Conservation (phyloP, 2,329 filamentous ascomycete species). For the Elsinoe ampelina region DNA sequence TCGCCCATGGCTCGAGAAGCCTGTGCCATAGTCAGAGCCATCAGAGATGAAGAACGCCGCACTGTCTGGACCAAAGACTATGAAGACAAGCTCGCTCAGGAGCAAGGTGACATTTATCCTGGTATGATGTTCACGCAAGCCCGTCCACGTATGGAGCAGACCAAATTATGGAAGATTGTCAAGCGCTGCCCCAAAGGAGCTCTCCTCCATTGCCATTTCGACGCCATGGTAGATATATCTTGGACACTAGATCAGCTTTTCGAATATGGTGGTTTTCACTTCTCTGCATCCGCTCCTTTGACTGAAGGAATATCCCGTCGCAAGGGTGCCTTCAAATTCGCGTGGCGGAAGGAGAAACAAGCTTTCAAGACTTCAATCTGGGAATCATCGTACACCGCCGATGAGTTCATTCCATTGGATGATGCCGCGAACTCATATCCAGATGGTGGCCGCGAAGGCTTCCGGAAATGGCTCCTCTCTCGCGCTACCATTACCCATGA, state of each 20-base stretch:
- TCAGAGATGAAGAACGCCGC: constrained; percentile 66
- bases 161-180: constrained; percentile 76
- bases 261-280: constrained; percentile 62
- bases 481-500: constrained; percentile 62
- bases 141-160: constrained; percentile 76
- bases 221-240: constrained; percentile 83
- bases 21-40: constrained; percentile 67
- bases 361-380: constrained; percentile 49
- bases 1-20: constrained; percentile 72
- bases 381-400: constrained; percentile 52
- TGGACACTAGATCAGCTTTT: constrained; percentile 67
- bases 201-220: constrained; percentile 76
- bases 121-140: constrained; percentile 91
- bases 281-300: constrained; percentile 52
- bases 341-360: constrained; percentile 41
- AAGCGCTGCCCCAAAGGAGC: constrained; percentile 81
- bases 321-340: constrained; percentile 51
- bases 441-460: constrained; percentile 58
- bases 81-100: constrained; percentile 58
- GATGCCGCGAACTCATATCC: constrained; percentile 66
- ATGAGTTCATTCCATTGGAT: constrained; percentile 49
- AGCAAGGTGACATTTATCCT: constrained; percentile 59
- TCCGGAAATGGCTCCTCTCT: constrained; percentile 66
- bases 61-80: constrained; percentile 67
- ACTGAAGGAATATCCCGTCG: constrained; percentile 44